Base-by-base conservation (phyloP, 192 early-diverging fungal species). In the Radiomyces spectabilis region DNA sequence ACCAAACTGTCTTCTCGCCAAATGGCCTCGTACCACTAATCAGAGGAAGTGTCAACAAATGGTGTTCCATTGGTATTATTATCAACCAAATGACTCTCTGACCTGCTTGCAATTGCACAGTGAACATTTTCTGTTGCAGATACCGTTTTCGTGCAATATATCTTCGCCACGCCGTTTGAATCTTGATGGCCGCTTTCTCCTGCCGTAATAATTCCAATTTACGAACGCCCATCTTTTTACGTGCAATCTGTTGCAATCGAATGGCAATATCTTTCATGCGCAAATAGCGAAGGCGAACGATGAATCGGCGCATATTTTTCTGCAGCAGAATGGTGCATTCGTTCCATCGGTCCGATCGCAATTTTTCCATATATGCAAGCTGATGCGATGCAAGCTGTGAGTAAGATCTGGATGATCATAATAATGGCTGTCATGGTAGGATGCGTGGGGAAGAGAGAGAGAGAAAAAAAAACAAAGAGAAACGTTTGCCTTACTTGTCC, bases 291-390 rank as follows among this genome's bases (percentile, higher is more conserved):
- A 70, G 74, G 51, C 79, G 79, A 52, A 80, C 74, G 56, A 92
- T 69, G 51, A 73, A 77, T 18, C 87, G 67, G 12, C 86, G 82
- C 55, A 89, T 82, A 59, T 92, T 89, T 71, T 93, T 90, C 68
- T 95, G 93, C 63, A 97, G 86, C 43, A 92, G 43, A 4, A 87
- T 84, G 33, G 91, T 93, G 43, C 89, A 90, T 12, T 68, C 71
- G 34, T 86, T 85, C 54, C 90, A 74, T 18, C 89, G 79, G 56
- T 94, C 91, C 8, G 89, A 71, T 24, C 94, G 82, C 33, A 91
- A 71, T 66, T 93, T 96, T 61, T 99, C 94, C 38, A 93, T 66
- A 57, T 77, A 86, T 12, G 91, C 91, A 35, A 90, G 56, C 76
- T 92, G 21, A 18, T 13, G 12, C 8, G 10, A 30, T 19, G 26